Base-by-base conservation (phyloP, 257 asterid species). In the Agastache rugosa region DNA sequence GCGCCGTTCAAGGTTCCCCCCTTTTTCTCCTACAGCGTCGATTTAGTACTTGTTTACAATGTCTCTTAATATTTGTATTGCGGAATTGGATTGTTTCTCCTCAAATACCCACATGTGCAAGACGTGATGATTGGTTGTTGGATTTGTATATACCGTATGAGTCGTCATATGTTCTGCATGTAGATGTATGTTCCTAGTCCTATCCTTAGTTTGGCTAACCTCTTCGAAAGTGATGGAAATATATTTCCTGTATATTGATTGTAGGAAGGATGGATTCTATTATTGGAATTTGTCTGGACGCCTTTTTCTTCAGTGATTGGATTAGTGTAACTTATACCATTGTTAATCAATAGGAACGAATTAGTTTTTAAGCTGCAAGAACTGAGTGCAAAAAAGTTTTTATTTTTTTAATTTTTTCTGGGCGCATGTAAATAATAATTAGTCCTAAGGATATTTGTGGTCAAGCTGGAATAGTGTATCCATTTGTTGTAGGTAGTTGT, bases 1-100 rank as follows among this genome's bases (percentile, higher is more conserved):
- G 90, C 31, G 72, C 88, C 70, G 87, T 69, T 72, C 95, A 88
- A 88, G 97, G 97, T 90, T 78, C 15, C 75, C 42, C 71, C 73
- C 8, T 65, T 3, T 45, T 11, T 8, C 74, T 59, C 8, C 37
- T 59, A 12, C 56, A 11, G 8, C 15, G 23, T 10, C 64, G 29
- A 5, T 20, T 56, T 55, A 8, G 17, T 15, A 25, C 61, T 23
- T 34, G 25, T 42, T 60, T 25, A 7, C 61, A 25, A 27, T 70
- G 23, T 63, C 20, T 62, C 10, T 39, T 39, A 15, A 12, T 51
- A 64, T 25, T 16, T 51, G 17, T 41, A 54, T 62, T 62, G 6
- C 37, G 27, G 35, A 4, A 44, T 35, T 66, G 19, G 27, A 11
- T 27, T 15, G 6, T 45, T 35, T 44, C 19, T 51, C 37, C 47